Conservation (phyloP, 2,329 filamentous ascomycete species). For the Metarhizium robertsii region DNA sequence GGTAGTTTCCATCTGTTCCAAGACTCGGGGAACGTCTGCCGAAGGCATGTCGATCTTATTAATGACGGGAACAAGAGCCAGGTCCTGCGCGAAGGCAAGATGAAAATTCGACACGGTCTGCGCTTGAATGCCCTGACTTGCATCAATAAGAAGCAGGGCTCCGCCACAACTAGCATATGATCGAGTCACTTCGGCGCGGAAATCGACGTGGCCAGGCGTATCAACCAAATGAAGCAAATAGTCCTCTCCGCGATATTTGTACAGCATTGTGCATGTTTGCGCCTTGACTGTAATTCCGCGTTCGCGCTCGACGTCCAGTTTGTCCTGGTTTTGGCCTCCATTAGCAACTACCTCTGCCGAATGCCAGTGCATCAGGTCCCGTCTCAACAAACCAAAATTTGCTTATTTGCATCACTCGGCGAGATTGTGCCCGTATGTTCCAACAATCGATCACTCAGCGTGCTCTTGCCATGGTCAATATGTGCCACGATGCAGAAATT, state of each 20-base stretch:
- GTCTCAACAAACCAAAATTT: slow-evolving; percentile 54
- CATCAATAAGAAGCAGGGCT: slow-evolving; percentile 85
- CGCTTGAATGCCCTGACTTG: slow-evolving; percentile 91
- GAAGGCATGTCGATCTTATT: slow-evolving; percentile 95
- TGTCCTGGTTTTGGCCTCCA: slow-evolving; percentile 45
- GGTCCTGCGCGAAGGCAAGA: slow-evolving; percentile 83
- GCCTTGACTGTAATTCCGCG: slow-evolving; percentile 97
- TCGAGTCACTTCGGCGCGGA: slow-evolving; percentile 88
- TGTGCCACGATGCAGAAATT: slow-evolving; percentile 99
- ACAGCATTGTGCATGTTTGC: slow-evolving; percentile 97
- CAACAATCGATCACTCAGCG: slow-evolving; percentile 81
- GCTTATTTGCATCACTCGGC: slow-evolving; percentile 73
- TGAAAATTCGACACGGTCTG: slow-evolving; percentile 99
- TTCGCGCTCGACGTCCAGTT: slow-evolving; percentile 53
- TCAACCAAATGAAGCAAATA: slow-evolving; percentile 94
- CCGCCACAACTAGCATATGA: slow-evolving; percentile 96
- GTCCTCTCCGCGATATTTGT: slow-evolving; percentile 75
- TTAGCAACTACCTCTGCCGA: not conserved
- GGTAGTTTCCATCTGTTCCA: slow-evolving; percentile 75
- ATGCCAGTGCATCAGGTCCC: not conserved
- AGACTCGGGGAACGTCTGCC: slow-evolving; percentile 75
- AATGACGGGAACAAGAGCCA: slow-evolving; percentile 80
- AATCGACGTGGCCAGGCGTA: slow-evolving; percentile 96
- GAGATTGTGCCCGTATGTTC: slow-evolving; percentile 92
- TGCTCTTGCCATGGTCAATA: slow-evolving; percentile 98